These are phyloP conservation scores for Apiospora pterosperma DNA, from an alignment of 2,329 filamentous ascomycete genomes.

Conservation along the genomic window DNA sequence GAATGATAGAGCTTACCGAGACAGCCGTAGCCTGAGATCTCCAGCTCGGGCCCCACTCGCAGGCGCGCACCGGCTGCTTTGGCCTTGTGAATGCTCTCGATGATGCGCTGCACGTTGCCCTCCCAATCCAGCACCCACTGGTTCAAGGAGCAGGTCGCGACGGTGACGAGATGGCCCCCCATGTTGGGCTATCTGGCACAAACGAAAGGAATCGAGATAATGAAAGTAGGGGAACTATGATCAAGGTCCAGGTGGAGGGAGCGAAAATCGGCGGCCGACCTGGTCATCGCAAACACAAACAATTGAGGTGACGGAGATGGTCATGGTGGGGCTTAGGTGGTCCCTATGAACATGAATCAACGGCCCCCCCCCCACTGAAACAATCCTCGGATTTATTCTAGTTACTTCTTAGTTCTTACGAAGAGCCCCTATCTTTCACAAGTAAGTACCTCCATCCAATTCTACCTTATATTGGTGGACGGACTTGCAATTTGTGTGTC, in stretches of 20 bases:
- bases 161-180: constrained; percentile 24
- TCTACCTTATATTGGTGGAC: too few relatives aligned
- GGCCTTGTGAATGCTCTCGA: constrained; percentile 53
- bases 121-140: constrained; percentile 30
- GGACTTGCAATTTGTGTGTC: too few relatives aligned
- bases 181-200: constrained; percentile 9
- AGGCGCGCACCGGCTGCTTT: constrained; percentile 56
- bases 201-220: background rate
- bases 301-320: background rate
- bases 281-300: background rate
- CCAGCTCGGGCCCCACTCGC: constrained; percentile 56
- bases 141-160: constrained; percentile 34
- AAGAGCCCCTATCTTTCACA: too few relatives aligned
- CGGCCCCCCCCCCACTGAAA: background rate
- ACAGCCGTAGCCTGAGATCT: constrained; percentile 61
- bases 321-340: background rate
- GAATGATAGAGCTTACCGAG: constrained; percentile 28
- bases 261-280: background rate
- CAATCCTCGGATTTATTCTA: too few relatives aligned
- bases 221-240: too few relatives aligned
- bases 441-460: too few relatives aligned
- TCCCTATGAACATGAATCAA: background rate
- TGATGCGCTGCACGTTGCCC: constrained; percentile 59
- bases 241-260: background rate
- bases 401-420: too few relatives aligned